phyloP scores from a whole-genome alignment of 116 monocot species.

The Iris pallida region DNA sequence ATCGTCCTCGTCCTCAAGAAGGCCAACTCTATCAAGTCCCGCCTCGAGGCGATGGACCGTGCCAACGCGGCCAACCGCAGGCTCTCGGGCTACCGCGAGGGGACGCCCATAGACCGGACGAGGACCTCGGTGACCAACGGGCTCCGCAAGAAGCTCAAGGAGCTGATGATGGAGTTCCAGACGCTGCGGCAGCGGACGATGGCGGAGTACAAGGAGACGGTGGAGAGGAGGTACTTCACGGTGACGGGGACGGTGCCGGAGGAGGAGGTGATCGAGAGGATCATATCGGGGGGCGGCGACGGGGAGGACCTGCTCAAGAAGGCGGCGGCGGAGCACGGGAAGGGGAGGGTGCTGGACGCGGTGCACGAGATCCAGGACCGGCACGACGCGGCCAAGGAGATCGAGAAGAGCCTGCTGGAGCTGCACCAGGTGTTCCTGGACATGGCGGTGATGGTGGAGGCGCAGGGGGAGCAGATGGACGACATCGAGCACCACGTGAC shows the following conservation, averaged over 20 bases:
- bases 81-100: constrained; percentile 60
- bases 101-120: constrained; percentile 69
- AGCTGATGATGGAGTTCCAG: constrained; percentile 94
- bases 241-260: constrained; percentile 63
- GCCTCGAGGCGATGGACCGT: constrained; percentile 69
- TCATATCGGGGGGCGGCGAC: constrained; percentile 48
- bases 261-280: constrained; percentile 73
- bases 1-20: constrained; percentile 50
- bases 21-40: constrained; percentile 48
- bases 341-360: constrained; percentile 40
- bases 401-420: constrained; percentile 82
- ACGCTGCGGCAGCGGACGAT: constrained; percentile 76
- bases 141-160: constrained; percentile 72
- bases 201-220: constrained; percentile 84
- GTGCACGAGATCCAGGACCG: constrained; percentile 78
- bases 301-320: constrained; percentile 36
- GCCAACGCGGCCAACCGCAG: constrained; percentile 51
- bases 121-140: constrained; percentile 71
- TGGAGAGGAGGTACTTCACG: constrained; percentile 72
- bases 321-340: constrained; percentile 38
- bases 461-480: constrained; percentile 87
- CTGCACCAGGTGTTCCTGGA: constrained; percentile 93
- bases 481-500: constrained; percentile 84
- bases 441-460: constrained; percentile 96
- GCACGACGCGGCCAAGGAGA: constrained; percentile 71